Evolutionary conservation across 768 basidiomycete genomes (phyloP).

Genomic region (Amanita phalloides): DNA sequence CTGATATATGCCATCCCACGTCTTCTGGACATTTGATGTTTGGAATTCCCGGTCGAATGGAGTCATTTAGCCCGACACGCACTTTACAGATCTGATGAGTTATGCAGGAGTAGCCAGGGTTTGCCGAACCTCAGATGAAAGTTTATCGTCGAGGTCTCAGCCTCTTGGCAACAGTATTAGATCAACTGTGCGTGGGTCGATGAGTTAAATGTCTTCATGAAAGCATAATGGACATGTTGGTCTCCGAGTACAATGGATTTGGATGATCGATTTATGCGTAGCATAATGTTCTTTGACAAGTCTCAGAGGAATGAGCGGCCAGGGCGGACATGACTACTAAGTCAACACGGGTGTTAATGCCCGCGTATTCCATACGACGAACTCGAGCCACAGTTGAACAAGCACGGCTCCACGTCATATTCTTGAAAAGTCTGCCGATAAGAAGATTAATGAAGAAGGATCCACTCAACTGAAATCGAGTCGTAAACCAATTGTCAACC

Average conservation of each 20-base stretch:
- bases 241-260: not conserved
- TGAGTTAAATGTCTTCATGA: slow-evolving; percentile 1
- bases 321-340: not conserved
- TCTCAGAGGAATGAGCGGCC: not conserved
- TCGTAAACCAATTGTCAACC: not conserved
- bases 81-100: not conserved
- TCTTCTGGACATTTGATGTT: not conserved
- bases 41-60: not conserved
- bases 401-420: not conserved
- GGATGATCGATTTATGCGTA: not conserved
- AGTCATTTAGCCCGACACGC: not conserved
- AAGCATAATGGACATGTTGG: not conserved
- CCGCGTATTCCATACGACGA: not conserved
- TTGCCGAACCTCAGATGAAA: not conserved
- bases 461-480: not conserved
- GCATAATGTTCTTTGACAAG: slow-evolving; percentile 2
- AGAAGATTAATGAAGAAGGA: not conserved
- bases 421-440: not conserved
- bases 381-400: not conserved
- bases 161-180: not conserved
- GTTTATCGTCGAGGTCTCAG: not conserved
- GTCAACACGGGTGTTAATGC: not conserved
- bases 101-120: not conserved
- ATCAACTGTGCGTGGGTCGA: not conserved
- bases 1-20: not conserved